Base-by-base conservation (phyloP, 1,284 basidiomycete species). In the Tetrapyrgos nigripes region DNA sequence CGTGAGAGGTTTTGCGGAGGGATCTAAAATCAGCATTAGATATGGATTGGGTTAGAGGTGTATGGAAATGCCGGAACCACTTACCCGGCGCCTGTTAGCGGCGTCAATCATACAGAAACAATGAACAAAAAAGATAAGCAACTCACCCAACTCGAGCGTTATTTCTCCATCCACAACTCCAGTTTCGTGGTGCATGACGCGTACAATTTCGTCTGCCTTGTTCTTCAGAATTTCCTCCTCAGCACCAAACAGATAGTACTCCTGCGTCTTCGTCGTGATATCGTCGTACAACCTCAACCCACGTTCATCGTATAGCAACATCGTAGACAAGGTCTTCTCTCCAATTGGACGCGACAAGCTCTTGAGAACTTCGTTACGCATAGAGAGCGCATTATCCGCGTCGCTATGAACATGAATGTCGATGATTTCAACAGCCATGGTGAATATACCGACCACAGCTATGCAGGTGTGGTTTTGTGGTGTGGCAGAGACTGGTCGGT, bases 191-290 rank as follows among this genome's bases (percentile, higher is more conserved):
- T 94, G 93, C 87, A 93, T 94, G 58, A 80, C 77, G 21, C 79
- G 83, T 4, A 92, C 88, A 35, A 91, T 91, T 19, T 89, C 84
- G 37, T 88, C 83, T 61, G 84, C 83, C 55, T 85, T 77, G 29
- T 74, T 76, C 73, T 81, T 84, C 57, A 92, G 73, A 59, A 92
- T 91, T 59, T 85, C 80, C 68, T 93, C 89, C 68, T 92, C 91
- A 0, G 89, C 88, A 6, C 78, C 76, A 74, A 96, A 97, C 21
- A 94, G 83, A 71, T 98, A 98, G 73, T 98, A 98, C 64, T 96
- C 94, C 9, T 86, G 82, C 0, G 85, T 92, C 44, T 88, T 78
- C 14, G 90, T 89, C 0, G 94, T 96, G 59, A 97, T 93, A 53
- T 84, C 81, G 76, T 95, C 93, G 76, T 94, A 96, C 17, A 95